Evolutionary conservation across 768 basidiomycete species (phyloP).

Genomic region (Nevesoporus exiguus): DNA sequence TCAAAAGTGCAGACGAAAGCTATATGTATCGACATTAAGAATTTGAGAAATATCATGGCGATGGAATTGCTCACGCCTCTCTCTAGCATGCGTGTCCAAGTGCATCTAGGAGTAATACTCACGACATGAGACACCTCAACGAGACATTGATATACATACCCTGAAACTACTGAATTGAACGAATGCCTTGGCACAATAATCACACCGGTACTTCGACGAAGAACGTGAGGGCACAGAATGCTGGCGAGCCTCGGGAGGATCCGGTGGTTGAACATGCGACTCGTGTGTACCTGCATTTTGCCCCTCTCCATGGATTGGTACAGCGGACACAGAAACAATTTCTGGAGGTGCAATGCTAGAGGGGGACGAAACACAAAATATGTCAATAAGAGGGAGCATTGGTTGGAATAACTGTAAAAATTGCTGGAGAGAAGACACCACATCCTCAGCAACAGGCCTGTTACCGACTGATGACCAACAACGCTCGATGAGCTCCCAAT

Average conservation of each 20-base stretch:
- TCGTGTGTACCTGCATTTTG: too few relatives aligned
- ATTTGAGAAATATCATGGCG: constrained; percentile 7
- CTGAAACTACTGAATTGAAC: constrained; percentile 81
- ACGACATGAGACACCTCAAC: constrained; percentile 1
- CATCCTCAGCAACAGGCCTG: too few relatives aligned
- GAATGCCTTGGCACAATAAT: constrained; percentile 77
- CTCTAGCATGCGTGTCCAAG: constrained; percentile 80
- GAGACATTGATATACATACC: constrained; percentile 37
- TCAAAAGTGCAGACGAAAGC: constrained; percentile 77
- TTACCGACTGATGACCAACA: too few relatives aligned
- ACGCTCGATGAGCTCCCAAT: neutral
- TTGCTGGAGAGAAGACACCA: too few relatives aligned
- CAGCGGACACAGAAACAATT: too few relatives aligned
- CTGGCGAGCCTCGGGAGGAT: constrained; percentile 19
- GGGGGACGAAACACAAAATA: too few relatives aligned
- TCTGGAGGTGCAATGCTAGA: too few relatives aligned
- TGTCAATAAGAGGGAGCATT: too few relatives aligned
- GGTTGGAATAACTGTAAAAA: too few relatives aligned
- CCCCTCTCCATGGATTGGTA: too few relatives aligned
- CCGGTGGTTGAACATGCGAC: too few relatives aligned
- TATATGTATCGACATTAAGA: constrained; percentile 29
- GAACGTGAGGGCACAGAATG: constrained; percentile 28
- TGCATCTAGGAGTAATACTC: constrained; percentile 55
- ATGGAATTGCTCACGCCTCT: constrained; percentile 60
- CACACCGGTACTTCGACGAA: constrained; percentile 67